Base-by-base conservation (phyloP, 495 filamentous ascomycete genomes). In the Tuber borchii region DNA sequence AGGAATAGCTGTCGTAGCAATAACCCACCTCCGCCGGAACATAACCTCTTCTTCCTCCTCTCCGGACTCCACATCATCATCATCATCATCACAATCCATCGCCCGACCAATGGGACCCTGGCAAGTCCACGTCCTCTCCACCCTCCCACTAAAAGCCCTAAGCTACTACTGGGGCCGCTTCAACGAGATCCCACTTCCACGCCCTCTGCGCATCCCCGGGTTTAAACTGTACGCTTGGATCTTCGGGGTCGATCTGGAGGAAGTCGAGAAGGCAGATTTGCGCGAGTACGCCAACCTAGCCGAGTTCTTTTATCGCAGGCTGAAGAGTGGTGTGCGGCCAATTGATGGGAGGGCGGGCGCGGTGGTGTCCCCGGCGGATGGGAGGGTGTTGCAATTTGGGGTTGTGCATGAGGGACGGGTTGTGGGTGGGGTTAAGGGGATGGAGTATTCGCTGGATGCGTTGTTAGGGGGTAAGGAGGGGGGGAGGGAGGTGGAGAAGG, bases 341-440 rank as follows among this genome's bases (percentile, higher is more conserved):
- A 85, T 98, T 19, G 93, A 97, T 82, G 88, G 91, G 0, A 91
- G 94, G 80, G 89, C 88, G 3, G 90, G 90, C 78, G 91, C 92
- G 2, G 86, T 99, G 16, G 84, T 98, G 3, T 93, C 93, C 0
- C 95, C 95, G 19, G 88, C 96, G 20, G 95, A 99, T 84, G 96
- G 95, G 14, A 89, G 90, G 71, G 87, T 99, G 42, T 86, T 99
- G 22, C 95, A 98, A 82, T 98, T 93, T 80, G 95, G 95, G 5
- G 91, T 88, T 78, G 97, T 99, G 74, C 91, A 95, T 78, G 88
- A 92, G 71, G 95, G 94, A 43, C 81, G 82, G 22, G 92, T 97
- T 79, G 94, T 99, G n/a, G 95, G 98, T 84, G 95, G 98, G 84
- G 95, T 98, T 56, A 99, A 99, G 84, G 95, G 95, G 69, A 95